Base-by-base conservation (phyloP, 768 basidiomycete species). In the Naganishia kalamii region DNA sequence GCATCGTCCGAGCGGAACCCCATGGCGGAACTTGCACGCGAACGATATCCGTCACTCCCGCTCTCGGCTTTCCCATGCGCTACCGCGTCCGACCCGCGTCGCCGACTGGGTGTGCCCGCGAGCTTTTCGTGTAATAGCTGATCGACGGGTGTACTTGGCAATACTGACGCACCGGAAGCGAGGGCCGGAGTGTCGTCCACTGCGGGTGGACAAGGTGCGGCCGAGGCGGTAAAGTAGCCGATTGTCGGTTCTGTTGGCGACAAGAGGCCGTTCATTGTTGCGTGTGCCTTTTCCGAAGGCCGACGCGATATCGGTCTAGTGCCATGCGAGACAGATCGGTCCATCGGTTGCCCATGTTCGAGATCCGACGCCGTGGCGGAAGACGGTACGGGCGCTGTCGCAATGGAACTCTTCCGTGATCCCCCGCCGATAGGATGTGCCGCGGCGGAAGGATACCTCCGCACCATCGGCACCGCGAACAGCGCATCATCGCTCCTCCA, bases 401-500 rank as follows among this genome's bases (percentile, higher is more conserved):
- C 19, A 10, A 50, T 21, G 1, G 63, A 52, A 6, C 50, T 35
- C 41, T 43, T 41, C 10, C 50, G 63, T 27, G 51, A 43, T 29
- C 37, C 30, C 2, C 27, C 3, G 33, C 10, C 25, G 30, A n/a
- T 32, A 29, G 29, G 10, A 21, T 21, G 25, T 15, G 37, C n/a
- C 35, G 54, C 25, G 17, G 37, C 37, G 21, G 41, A n/a, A 19
- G 60, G 60, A n/a, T 46, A 48, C 44, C 21, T 29, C 29, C 60
- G 60, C 17, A 64, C 63, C 13, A 51, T 64, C 40, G 63, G 63
- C 27, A 57, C 63, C 11, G 64, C 64, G 21, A 65, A 65, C 35
- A 65, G 30, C 8, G 64, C 64, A 60, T 65, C 64, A 30, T 65
- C 64, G 46, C 64, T 65, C 44, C 64, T 65, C 64, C 64, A 65